Base-by-base conservation (phyloP, 371 early-diverging fungal species). In the Saksenaea vasiformis region DNA sequence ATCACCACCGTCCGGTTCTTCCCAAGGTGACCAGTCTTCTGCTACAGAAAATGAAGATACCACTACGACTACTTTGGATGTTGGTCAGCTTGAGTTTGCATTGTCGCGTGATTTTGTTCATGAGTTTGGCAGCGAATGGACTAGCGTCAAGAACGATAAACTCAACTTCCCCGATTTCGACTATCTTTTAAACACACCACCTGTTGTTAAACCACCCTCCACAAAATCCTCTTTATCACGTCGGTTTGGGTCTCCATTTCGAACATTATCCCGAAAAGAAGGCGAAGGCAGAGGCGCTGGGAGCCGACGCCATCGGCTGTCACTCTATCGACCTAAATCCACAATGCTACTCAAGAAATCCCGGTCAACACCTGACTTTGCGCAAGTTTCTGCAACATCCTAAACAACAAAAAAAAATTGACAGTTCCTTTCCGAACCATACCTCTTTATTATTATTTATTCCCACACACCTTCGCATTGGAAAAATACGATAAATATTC, bases 21-120 rank as follows among this genome's bases (percentile, higher is more conserved):
- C 31, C 7, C 31, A 31, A 31, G 31, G 4, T 31, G 31, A 31
- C 31, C 31, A 31, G 31, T 31, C 31, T 31, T 31, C 31, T 31
- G 7, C 31, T 31, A 31, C 31, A 31, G 31, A 2, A 2, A 31
- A 31, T 31, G 31, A 31, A 31, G 43, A 41, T 41, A 41, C 43
- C 0, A 41, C 43, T 2, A 14, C 14, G 5, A 41, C 17, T 3
- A 14, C 43, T 3, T 5, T 41, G 8, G 44, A 63, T 22, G 27
- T 64, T 1, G 65, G 51, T n/a, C 34, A 35, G 24, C 65, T 64
- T 34, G 65, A 64, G 28, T 64, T 64, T 58, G 28, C 58, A 4
- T 57, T 58, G 9, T 64, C 65, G 10, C 56, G 65, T 7, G 65
- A 64, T 31, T 39, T 64, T 5, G 65, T 58, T 19, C 53, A 44